These are phyloP conservation scores for Phytophthora nicotianae DNA, from an alignment of 352 stramenopile species.

Conservation along the genomic window DNA sequence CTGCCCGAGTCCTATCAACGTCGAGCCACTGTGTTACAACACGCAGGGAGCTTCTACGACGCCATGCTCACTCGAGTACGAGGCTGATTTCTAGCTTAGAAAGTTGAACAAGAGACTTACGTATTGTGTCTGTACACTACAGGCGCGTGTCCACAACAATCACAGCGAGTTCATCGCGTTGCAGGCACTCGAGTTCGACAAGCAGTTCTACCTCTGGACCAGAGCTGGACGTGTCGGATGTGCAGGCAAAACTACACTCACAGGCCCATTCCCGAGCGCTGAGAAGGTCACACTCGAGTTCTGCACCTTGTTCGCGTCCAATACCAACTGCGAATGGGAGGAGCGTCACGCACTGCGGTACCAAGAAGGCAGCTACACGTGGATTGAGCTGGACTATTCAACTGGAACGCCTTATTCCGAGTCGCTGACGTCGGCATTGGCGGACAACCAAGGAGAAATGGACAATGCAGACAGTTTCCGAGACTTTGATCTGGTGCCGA, in stretches of 20 bases:
- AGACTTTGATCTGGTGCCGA: conserved; percentile 41
- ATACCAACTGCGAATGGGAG: conserved; percentile 63
- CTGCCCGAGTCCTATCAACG: conserved; percentile 48
- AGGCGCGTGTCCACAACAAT: conserved; percentile 65
- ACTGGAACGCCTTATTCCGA: conserved; percentile 51
- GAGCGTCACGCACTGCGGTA: conserved; percentile 56
- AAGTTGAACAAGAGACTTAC: conserved; percentile 12
- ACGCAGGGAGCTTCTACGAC: conserved; percentile 53
- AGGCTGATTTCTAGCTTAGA: conserved; percentile 1
- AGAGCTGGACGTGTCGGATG: conserved; percentile 51
- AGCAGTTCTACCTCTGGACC: conserved; percentile 62
- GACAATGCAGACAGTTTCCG: conserved; percentile 36
- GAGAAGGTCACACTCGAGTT: conserved; percentile 58
- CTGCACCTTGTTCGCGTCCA: conserved; percentile 46
- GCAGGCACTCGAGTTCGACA: conserved; percentile 56
- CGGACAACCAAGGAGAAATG: conserved; percentile 38
- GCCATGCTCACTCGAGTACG: conserved; percentile 69
- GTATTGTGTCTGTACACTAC: conserved; percentile 7
- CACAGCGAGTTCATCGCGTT: conserved; percentile 73
- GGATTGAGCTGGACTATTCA: conserved; percentile 70
- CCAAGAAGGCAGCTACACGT: conserved; percentile 72
- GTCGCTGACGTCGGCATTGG: conserved; percentile 40
- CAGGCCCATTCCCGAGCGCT: conserved; percentile 40
- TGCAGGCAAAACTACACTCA: conserved; percentile 49
- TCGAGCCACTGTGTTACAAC: conserved; percentile 42